These are phyloP conservation scores for Microdochium trichocladiopsis DNA, from an alignment of 2,329 filamentous ascomycete genomes.

Conservation along the genomic window DNA sequence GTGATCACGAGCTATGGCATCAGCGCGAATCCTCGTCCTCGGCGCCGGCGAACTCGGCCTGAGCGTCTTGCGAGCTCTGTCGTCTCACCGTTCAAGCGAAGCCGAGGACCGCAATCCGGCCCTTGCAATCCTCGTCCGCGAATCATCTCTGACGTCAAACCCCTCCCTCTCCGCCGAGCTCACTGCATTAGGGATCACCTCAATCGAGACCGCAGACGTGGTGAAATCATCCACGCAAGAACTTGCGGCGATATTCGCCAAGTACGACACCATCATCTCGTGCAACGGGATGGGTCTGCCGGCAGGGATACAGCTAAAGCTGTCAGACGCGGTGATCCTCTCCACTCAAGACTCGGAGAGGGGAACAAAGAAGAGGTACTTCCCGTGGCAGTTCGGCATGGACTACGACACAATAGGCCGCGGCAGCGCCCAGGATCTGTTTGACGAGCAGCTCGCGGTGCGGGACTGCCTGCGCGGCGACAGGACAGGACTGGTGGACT, in stretches of 20 bases:
- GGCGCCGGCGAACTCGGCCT: slow-evolving; percentile 61
- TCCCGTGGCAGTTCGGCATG: slow-evolving; percentile 70
- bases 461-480: slow-evolving; percentile 43
- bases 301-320: slow-evolving; percentile 47
- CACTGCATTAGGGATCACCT: slow-evolving; percentile 11
- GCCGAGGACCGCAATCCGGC: slow-evolving; percentile 18
- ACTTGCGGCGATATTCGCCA: slow-evolving; percentile 33
- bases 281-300: slow-evolving; percentile 55
- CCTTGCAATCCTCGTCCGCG: slow-evolving; percentile 23
- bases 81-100: slow-evolving; percentile 34
- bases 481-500: slow-evolving; percentile 31
- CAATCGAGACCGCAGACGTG: slow-evolving; percentile 12
- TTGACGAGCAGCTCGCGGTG: slow-evolving; percentile 61
- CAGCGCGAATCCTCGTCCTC: slow-evolving; percentile 43
- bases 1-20: not conserved
- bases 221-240: slow-evolving; percentile 24
- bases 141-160: slow-evolving; percentile 25
- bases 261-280: slow-evolving; percentile 48
- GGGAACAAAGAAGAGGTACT: slow-evolving; percentile 42
- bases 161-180: slow-evolving; percentile 28
- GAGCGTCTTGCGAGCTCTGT: slow-evolving; percentile 44
- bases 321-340: slow-evolving; percentile 45
- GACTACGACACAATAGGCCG: slow-evolving; percentile 60
- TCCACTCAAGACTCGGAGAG: slow-evolving; percentile 4
- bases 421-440: slow-evolving; percentile 54